phyloP scores from a whole-genome alignment of 345 rosid genomes.

The Litchi chinensis region DNA sequence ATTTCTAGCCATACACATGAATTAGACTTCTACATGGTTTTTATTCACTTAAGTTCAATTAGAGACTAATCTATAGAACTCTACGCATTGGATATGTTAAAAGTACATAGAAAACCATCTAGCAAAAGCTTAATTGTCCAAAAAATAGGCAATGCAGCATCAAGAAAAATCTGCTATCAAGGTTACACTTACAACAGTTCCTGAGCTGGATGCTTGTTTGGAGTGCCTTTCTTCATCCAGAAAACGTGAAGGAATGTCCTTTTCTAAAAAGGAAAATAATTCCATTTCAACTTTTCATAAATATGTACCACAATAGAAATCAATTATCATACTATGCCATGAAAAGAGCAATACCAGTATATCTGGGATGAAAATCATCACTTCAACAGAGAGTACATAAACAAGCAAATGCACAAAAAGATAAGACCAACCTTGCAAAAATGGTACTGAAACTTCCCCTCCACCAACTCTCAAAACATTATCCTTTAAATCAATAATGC shows the following conservation, averaged over 20 bases:
- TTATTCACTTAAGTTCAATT: background rate
- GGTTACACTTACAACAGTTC: conserved; percentile 53
- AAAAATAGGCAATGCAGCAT: background rate
- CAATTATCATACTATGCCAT: background rate
- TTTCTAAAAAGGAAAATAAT: conserved; percentile 55
- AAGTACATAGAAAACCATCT: background rate
- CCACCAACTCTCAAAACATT: conserved; percentile 92
- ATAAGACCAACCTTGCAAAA: conserved; percentile 76
- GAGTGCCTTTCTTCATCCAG: conserved; percentile 73
- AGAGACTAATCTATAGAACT: background rate
- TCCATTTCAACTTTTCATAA: conserved; percentile 11
- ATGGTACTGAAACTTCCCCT: conserved; percentile 96
- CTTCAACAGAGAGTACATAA: background rate
- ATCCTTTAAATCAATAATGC: conserved; percentile 88
- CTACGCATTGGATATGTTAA: background rate
- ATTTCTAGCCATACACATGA: background rate
- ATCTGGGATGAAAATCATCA: background rate
- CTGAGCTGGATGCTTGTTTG: conserved; percentile 89
- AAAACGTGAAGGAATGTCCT: conserved; percentile 81
- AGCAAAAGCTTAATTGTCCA: background rate
- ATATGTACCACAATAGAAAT: background rate
- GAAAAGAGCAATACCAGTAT: conserved; percentile 9
- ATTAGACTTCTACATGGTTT: background rate
- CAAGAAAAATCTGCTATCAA: background rate
- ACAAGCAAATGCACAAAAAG: conserved; percentile 5